Evolutionary conservation across 2,329 filamentous ascomycete species (phyloP).

Genomic region (Cladophialophora psammophila): DNA sequence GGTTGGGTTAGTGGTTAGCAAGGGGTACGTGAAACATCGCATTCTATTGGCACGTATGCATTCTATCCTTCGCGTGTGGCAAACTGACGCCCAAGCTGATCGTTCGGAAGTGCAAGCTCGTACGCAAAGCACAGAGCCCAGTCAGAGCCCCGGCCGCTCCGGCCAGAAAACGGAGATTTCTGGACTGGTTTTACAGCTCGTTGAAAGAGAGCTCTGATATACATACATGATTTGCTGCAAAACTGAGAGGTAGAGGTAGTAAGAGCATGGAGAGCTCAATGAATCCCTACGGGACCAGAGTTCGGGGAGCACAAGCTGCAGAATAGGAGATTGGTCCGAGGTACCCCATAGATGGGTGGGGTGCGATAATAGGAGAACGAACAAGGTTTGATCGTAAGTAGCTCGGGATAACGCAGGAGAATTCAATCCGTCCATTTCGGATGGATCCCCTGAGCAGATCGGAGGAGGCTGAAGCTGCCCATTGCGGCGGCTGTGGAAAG

Average conservation of each 20-base stretch:
- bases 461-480: slow-evolving; percentile 32
- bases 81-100: slow-evolving; percentile 15
- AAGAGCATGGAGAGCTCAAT: slow-evolving; percentile 10
- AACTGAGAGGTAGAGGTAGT: neutral
- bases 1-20: slow-evolving; percentile 18
- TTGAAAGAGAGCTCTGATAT: slow-evolving; percentile 2
- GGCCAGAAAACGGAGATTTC: neutral
- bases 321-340: slow-evolving; percentile 16
- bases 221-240: slow-evolving; percentile 4
- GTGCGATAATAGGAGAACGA: neutral
- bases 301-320: slow-evolving; percentile 12
- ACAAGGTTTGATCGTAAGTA: slow-evolving; percentile 11
- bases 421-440: neutral
- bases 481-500: slow-evolving; percentile 17
- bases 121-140: neutral
- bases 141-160: neutral
- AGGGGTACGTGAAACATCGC: slow-evolving; percentile 34
- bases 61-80: slow-evolving; percentile 18
- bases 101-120: slow-evolving; percentile 8
- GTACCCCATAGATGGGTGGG: slow-evolving; percentile 1
- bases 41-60: slow-evolving; percentile 30
- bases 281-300: neutral
- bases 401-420: slow-evolving; percentile 17
- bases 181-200: neutral
- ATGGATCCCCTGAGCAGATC: slow-evolving; percentile 19